Base-by-base conservation (phyloP, 345 rosid species). In the Eucalyptus rudis region DNA sequence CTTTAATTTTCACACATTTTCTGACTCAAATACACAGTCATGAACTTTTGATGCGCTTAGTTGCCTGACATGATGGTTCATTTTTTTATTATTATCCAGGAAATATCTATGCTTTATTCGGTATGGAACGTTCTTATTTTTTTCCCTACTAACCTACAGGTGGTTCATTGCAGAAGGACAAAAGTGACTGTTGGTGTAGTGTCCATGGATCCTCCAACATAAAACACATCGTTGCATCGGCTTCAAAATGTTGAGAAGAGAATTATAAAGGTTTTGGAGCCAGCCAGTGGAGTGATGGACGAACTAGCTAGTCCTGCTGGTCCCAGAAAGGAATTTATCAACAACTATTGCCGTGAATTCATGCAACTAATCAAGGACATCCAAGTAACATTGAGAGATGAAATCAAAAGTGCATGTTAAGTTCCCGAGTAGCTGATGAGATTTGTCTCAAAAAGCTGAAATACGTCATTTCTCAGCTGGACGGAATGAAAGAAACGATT, bases 291-390 rank as follows among this genome's bases (percentile, higher is more conserved):
- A 45, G 97, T 97, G 47, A 96, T 96, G 99, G 98, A 96, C 58
- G 97, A 96, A 87, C 92, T 96, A 5, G 92, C 98, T 14, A 95
- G 88, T 87, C 94, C 99, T 13, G 90, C 93, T 9, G 98, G 98
- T 16, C 99, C 99, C 33, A 94, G 94, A 89, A 96, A 95, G 90
- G 99, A 97, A 87, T 90, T 93, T 49, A 90, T 97, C 94, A 94
- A 93, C 92, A 95, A 92, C 91, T 94, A 96, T 88, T 97, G 98
- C 92, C 92, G 95, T 45, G 97, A 97, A 76, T 96, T 97, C 91
- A 97, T 96, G 99, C 96, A 97, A 90, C 93, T 94, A 88, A 96
- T 97, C 89, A 96, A 96, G 97, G 99, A 96, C 89, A 96, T 97
- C 83, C 99, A 95, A 89, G 94, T 93, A 89, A 96, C 98, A 51